phyloP scores from a whole-genome alignment of 306 rosid genomes.

The Benincasa hispida region DNA sequence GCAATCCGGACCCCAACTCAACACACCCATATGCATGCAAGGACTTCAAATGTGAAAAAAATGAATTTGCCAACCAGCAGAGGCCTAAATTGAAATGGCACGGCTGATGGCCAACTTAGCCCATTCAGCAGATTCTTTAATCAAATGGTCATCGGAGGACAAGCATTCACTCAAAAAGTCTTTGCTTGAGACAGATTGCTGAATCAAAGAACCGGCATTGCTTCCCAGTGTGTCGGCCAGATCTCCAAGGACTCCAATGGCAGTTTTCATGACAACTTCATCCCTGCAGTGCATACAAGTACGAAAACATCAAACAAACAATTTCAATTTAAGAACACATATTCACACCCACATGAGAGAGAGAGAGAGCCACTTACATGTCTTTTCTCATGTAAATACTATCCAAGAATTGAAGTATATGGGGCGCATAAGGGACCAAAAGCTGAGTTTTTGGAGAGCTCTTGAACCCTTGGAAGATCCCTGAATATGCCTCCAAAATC shows the following conservation, averaged over 20 bases:
- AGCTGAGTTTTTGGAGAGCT: conserved; percentile 70
- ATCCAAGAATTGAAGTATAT: conserved; percentile 83
- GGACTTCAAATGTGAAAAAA: conserved; percentile 34
- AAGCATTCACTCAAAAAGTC: conserved; percentile 75
- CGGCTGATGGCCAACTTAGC: conserved; percentile 85
- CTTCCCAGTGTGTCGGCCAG: conserved; percentile 91
- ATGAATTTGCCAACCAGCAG: conserved; percentile 22
- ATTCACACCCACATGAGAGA: neutral
- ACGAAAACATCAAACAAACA: conserved; percentile 6
- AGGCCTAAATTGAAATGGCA: conserved; percentile 66
- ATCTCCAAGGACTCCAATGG: conserved; percentile 90
- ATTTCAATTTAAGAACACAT: conserved; percentile 2
- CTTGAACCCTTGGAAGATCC: conserved; percentile 87
- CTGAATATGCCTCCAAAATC: conserved; percentile 89
- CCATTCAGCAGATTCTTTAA: conserved; percentile 93
- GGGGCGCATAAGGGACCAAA: conserved; percentile 72
- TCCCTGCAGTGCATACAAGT: conserved; percentile 37
- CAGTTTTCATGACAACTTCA: conserved; percentile 87
- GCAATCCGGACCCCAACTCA: conserved; percentile 47
- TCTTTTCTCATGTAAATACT: conserved; percentile 75
- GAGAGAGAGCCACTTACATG: conserved; percentile 40
- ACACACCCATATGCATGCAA: conserved; percentile 78
- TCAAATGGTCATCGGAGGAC: conserved; percentile 78
- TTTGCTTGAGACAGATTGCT: conserved; percentile 79
- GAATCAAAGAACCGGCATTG: conserved; percentile 79